Percentiles rank a stretch among this genome's conserved stretches.
Evolutionary conservation across 164 flowering plant genomes (phyloP).

Genomic region (Vitis rupestris): DNA sequence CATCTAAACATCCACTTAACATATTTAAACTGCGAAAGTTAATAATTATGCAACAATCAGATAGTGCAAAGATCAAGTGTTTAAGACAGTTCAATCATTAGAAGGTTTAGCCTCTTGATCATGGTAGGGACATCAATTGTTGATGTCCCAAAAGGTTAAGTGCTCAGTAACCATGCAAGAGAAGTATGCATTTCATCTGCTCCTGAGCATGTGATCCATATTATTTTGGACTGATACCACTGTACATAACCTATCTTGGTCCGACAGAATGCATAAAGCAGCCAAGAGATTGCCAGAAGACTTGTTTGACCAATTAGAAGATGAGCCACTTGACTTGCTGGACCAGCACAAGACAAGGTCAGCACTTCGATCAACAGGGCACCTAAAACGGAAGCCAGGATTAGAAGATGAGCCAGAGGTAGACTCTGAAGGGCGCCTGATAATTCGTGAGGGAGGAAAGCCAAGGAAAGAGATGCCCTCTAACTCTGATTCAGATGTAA

Average conservation of each 20-base stretch:
- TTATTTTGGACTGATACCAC: not conserved
- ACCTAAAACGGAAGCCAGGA: conserved; percentile 48
- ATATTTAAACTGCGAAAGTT: no score
- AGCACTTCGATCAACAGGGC: conserved; percentile 56
- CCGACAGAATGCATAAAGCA: conserved; percentile 40
- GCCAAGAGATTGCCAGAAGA: conserved; percentile 73
- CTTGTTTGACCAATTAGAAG: conserved; percentile 60
- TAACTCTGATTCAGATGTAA: conserved; percentile 45
- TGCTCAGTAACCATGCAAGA: no score
- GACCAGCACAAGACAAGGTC: conserved; percentile 73
- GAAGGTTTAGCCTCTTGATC: not conserved
- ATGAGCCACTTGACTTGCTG: conserved; percentile 92
- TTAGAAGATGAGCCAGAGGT: conserved; percentile 80
- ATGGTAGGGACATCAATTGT: not conserved
- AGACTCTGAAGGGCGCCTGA: conserved; percentile 77
- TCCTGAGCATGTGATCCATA: not conserved
- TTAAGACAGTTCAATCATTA: not conserved
- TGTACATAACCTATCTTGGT: conserved; percentile 33
- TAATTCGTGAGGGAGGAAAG: conserved; percentile 60
- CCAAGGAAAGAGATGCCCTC: conserved; percentile 33
- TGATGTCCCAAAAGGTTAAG: not conserved
- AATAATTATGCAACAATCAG: no score
- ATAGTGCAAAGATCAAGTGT: not conserved
- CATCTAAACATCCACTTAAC: no score
- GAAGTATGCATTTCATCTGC: no score